Evolutionary conservation across 441 rosid genomes (phyloP).

Genomic region (Theobroma grandiflorum): DNA sequence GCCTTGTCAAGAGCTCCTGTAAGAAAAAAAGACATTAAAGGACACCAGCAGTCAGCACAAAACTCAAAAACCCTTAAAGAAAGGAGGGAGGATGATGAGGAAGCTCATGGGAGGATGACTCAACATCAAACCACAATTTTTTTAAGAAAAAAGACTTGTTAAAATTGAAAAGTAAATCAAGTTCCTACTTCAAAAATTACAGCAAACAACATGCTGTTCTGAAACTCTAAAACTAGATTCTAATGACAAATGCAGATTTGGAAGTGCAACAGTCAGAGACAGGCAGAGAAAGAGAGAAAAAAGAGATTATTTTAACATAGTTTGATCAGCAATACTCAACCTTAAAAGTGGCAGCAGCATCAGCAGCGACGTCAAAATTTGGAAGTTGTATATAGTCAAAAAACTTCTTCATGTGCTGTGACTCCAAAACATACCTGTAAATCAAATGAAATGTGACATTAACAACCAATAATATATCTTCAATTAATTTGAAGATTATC

Average conservation of each 20-base stretch:
- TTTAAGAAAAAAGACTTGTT: not conserved
- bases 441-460: conserved; percentile 18
- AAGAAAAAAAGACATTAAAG: conserved; percentile 29
- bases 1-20: conserved; percentile 94
- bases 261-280: not conserved
- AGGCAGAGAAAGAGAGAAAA: conserved; percentile 19
- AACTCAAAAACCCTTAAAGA: not conserved
- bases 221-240: not conserved
- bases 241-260: not conserved
- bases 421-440: conserved; percentile 87
- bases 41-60: conserved; percentile 15
- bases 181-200: not conserved
- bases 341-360: conserved; percentile 99
- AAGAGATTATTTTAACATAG: not conserved
- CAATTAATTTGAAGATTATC: conserved; percentile 13
- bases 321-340: conserved; percentile 41
- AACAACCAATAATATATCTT: not conserved
- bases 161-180: conserved; percentile 9
- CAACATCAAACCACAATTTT: not conserved
- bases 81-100: not conserved
- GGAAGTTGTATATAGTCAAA: conserved; percentile 94
- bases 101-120: not conserved
- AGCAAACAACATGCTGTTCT: not conserved
- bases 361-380: conserved; percentile 97
- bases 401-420: conserved; percentile 83